Conservation (phyloP, 2,329 filamentous ascomycete species). For the Harringtonia lauricola region DNA sequence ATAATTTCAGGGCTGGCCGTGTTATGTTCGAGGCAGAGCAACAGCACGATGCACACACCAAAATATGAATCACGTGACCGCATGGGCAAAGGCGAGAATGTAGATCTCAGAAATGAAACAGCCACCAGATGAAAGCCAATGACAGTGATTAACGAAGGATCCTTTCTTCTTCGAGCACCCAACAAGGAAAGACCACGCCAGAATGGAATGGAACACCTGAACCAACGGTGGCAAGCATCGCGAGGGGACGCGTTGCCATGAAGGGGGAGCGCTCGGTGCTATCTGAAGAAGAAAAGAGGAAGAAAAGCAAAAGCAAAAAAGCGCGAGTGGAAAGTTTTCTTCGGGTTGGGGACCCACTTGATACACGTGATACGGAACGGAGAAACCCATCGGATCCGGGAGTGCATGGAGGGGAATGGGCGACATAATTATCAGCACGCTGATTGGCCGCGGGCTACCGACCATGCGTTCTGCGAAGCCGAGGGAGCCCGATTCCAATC, state of each 20-base stretch:
- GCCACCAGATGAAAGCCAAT: conserved; percentile 34
- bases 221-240: conserved; percentile 4
- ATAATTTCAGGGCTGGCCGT: too few species aligned
- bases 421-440: conserved; percentile 8
- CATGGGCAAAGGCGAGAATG: too few species aligned
- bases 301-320: conserved; percentile 17
- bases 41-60: too few species aligned
- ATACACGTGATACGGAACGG: conserved; percentile 11
- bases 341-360: too few species aligned
- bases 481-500: conserved; percentile 23
- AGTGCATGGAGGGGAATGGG: conserved; percentile 2
- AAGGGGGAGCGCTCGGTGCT: conserved; percentile 34
- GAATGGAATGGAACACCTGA: conserved; percentile 12
- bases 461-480: conserved; percentile 18
- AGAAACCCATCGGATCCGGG: conserved; percentile 9
- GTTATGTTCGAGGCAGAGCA: too few species aligned
- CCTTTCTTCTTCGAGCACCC: conserved; percentile 34
- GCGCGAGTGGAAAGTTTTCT: neutral
- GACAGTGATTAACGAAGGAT: conserved; percentile 49
- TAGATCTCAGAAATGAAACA: conserved; percentile 50
- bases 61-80: too few species aligned
- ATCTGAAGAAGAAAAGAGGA: conserved; percentile 35
- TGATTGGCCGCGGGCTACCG: conserved; percentile 9
- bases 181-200: conserved; percentile 10
- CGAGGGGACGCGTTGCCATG: conserved; percentile 1